A percentile compares a stretch with the other conserved stretches of the same genome.
Conservation (phyloP, 1,284 basidiomycete species). For the Leccinum ponderosum region DNA sequence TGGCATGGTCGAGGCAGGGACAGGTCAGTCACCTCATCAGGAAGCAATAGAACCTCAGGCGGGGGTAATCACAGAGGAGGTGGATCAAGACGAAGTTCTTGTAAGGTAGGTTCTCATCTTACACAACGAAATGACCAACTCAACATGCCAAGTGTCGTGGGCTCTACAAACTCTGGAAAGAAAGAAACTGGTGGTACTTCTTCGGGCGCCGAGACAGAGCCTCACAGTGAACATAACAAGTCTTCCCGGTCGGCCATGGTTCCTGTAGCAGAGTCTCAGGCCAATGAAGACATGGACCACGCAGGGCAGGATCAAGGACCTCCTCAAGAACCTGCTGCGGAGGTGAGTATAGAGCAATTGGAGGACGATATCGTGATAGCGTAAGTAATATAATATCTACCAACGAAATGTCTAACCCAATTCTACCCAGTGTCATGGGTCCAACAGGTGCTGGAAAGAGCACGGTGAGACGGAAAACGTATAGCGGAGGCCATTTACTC, state of each 20-base stretch:
- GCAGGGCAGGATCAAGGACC: too few species aligned
- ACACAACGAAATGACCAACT: not conserved
- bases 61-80: not conserved
- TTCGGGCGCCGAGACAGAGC: not conserved
- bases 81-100: not conserved
- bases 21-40: not conserved
- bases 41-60: not conserved
- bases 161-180: not conserved
- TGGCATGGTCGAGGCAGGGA: too few species aligned
- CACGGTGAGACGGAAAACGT: constrained; percentile 6
- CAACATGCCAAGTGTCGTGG: not conserved
- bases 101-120: not conserved
- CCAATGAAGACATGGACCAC: too few species aligned
- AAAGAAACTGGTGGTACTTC: not conserved
- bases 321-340: too few species aligned
- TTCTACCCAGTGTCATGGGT: constrained; percentile 17
- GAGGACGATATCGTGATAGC: constrained; percentile 11
- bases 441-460: constrained; percentile 8
- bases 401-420: not conserved
- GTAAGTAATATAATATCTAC: constrained; percentile 4
- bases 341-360: not conserved
- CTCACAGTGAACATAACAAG: too few species aligned
- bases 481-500: not conserved
- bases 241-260: too few species aligned
- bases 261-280: too few species aligned